Evolutionary conservation across 495 filamentous ascomycete genomes (phyloP), one percentile per base, ranked within the genome.

Genomic region (Podospora tetraspora): DNA sequence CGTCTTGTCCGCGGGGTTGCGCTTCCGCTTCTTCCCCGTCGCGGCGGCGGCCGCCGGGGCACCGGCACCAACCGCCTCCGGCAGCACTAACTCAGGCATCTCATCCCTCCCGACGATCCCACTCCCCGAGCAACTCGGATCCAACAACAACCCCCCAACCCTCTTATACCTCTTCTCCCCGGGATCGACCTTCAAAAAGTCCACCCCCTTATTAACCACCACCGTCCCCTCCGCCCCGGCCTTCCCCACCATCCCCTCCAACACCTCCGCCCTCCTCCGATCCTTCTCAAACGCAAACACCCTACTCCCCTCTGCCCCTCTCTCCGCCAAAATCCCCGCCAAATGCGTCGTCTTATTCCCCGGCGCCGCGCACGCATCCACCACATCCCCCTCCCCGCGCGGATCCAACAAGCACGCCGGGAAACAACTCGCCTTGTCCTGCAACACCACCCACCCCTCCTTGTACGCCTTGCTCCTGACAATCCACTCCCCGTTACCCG

Each of bases 271-370:
- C 22, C 96, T 85, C 22, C 73, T 72, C 30, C 76, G 76, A 70
- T 94, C 89, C 68, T 86, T 88, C 73, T 95, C 92, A 74, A 88
- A 92, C 0, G 92, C 91, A 63, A 85, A 83, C 37, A 94, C 84
- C 9, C 30, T 67, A n/a, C 22, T 11, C 43, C 56, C 34, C 16
- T 32, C 27, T 19, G 37, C 64, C 22, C 62, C 60, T 1, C 74
- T 32, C 65, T 71, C 74, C 22, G 78, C 75, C 13, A 91, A 69
- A 19, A 97, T 83, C 3, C 91, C 90, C 12, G 93, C 93, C 61
- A 97, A 78, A 80, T 98, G 95, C 4, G 95, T 97, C 1, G 95
- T 97, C 78, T 99, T 99, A 74, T 99, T 99, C 10, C 95, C 95
- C 8, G 95, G 95, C 8, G 95, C 95, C 0, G 95, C 90, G 75